Conservation (phyloP, 1,139 yeast genomes). For the Wickerhamomyces sp. region DNA sequence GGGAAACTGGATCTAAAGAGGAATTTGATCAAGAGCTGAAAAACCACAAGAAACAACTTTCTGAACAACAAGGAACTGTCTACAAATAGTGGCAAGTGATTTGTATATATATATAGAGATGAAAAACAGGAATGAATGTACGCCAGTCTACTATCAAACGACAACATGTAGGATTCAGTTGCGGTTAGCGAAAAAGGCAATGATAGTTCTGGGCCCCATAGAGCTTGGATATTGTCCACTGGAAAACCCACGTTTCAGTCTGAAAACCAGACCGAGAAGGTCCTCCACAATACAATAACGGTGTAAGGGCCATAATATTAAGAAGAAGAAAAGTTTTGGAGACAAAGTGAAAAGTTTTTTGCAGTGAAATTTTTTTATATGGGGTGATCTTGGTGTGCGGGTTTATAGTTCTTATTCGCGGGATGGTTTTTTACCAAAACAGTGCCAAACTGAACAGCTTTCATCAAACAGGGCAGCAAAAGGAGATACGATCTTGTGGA, state of each 20-base stretch:
- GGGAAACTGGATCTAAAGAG: constrained; percentile 22
- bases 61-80: constrained; percentile 2
- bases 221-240: not conserved
- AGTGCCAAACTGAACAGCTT: not conserved
- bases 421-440: not conserved
- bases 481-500: too few species aligned
- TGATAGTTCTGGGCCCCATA: constrained; percentile 12
- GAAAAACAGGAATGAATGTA: constrained; percentile 5
- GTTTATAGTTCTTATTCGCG: not conserved
- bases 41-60: constrained; percentile 2
- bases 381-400: not conserved
- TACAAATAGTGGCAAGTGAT: not conserved
- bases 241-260: not conserved
- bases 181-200: constrained; percentile 29
- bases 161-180: constrained; percentile 26
- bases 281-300: not conserved
- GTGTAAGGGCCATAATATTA: not conserved
- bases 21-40: constrained; percentile 3
- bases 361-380: not conserved
- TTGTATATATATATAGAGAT: not conserved
- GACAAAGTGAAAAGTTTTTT: not conserved
- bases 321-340: not conserved
- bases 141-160: constrained; percentile 29
- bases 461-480: too few species aligned
- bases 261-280: not conserved